A percentile compares a stretch with the other conserved stretches of the same genome.
Conservation (phyloP, 768 basidiomycete genomes). For the Kwoniella sp. region DNA sequence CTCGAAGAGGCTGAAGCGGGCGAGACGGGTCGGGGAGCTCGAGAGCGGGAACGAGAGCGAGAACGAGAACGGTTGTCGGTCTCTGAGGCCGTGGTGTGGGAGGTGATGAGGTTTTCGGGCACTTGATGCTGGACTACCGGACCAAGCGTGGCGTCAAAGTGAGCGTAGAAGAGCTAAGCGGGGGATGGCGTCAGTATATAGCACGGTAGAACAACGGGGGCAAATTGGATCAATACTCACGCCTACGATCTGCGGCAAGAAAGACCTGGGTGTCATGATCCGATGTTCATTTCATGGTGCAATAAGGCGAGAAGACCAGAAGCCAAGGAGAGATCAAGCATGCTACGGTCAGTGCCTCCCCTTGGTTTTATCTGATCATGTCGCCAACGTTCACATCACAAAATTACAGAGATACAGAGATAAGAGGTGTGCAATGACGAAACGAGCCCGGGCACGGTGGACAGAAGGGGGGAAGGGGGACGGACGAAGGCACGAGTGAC, state of each 20-base stretch:
- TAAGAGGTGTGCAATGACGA: no score
- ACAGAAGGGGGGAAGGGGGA: no score
- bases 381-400: no score
- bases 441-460: no score
- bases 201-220: no score
- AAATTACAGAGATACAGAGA: no score
- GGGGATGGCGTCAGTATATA: neutral
- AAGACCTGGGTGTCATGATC: constrained; percentile 54
- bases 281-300: constrained; percentile 6
- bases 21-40: constrained; percentile 9
- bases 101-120: constrained; percentile 82
- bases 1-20: constrained; percentile 18
- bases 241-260: constrained; percentile 56
- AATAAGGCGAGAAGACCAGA: no score
- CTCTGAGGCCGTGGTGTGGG: constrained; percentile 24
- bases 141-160: constrained; percentile 82
- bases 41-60: constrained; percentile 7
- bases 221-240: constrained; percentile 34
- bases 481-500: no score
- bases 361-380: no score
- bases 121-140: constrained; percentile 92
- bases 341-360: no score
- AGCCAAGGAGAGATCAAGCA: no score
- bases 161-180: constrained; percentile 75
- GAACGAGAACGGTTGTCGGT: constrained; percentile 34